These are phyloP conservation scores for Cucurbita ficifolia DNA, from an alignment of 306 rosid genomes.

Conservation along the genomic window DNA sequence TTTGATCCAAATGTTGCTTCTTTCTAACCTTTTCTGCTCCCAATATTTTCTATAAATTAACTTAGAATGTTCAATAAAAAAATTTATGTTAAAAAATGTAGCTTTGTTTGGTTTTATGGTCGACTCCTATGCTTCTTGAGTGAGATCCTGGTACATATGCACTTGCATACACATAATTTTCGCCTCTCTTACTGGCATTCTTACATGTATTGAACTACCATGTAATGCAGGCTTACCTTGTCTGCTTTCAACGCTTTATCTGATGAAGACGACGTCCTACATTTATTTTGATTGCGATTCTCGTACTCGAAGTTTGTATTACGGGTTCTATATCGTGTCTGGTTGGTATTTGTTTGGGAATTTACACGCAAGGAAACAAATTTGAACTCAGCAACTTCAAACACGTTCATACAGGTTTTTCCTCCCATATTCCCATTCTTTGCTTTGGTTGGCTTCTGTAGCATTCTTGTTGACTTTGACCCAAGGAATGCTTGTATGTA, in stretches of 20 bases:
- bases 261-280: conserved; percentile 34
- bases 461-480: not conserved
- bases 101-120: not conserved
- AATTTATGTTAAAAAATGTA: not conserved
- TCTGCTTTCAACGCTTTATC: conserved; percentile 43
- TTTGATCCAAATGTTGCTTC: not conserved
- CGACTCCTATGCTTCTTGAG: not conserved
- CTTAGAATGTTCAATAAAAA: not conserved
- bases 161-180: not conserved
- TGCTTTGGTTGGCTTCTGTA: not conserved
- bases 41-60: not conserved
- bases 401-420: not conserved
- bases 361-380: not conserved
- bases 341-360: not conserved
- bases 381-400: not conserved
- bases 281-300: conserved; percentile 21
- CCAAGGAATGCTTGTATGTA: not conserved
- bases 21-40: not conserved
- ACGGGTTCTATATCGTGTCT: not conserved
- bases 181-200: not conserved
- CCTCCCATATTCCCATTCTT: not conserved
- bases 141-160: not conserved
- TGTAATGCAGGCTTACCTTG: conserved; percentile 82
- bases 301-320: conserved; percentile 6
- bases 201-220: conserved; percentile 5